Evolutionary conservation across 2,329 filamentous ascomycete genomes (phyloP).

Genomic region (Fusarium xylarioides): DNA sequence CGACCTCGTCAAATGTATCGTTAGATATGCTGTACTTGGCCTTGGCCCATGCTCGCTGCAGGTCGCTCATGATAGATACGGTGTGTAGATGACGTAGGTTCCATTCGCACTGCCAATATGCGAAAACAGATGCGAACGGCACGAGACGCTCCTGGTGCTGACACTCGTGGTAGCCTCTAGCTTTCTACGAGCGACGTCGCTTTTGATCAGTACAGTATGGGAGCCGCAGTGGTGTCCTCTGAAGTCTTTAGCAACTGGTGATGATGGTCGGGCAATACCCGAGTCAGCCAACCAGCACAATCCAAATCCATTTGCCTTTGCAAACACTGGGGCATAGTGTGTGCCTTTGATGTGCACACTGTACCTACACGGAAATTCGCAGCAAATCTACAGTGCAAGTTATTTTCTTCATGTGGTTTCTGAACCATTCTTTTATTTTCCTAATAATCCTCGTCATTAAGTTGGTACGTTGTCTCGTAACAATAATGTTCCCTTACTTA

Average conservation of each 20-base stretch:
- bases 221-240: neutral
- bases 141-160: conserved; percentile 4
- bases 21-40: conserved; percentile 71
- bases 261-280: conserved; percentile 25
- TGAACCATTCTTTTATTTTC: neutral
- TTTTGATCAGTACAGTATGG: conserved; percentile 3
- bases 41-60: conserved; percentile 82
- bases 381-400: conserved; percentile 2
- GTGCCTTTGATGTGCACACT: neutral
- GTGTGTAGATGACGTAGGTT: conserved; percentile 26
- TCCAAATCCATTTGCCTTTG: conserved; percentile 3
- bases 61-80: conserved; percentile 73
- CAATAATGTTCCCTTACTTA: neutral
- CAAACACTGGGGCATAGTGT: conserved; percentile 34
- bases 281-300: conserved; percentile 26
- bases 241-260: conserved; percentile 23
- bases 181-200: neutral
- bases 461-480: neutral
- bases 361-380: rapidly evolving
- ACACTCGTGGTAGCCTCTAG: conserved; percentile 4
- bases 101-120: conserved; percentile 24
- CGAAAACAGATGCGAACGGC: neutral
- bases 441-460: neutral
- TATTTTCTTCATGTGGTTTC: neutral
- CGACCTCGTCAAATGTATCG: conserved; percentile 60